Conservation (phyloP, 2,329 filamentous ascomycete species). For the Drechslera avenae region DNA sequence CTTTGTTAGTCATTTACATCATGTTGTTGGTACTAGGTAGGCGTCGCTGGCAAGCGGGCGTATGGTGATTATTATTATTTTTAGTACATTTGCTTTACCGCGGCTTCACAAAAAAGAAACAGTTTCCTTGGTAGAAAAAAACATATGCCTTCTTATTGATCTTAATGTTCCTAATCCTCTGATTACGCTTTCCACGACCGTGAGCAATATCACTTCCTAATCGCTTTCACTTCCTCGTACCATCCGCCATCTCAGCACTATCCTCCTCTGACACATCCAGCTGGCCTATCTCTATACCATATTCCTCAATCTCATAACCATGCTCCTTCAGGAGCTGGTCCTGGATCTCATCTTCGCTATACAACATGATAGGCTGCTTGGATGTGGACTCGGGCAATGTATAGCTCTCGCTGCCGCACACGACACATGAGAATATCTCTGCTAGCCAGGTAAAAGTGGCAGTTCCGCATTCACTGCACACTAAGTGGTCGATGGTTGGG, state of each 20-base stretch:
- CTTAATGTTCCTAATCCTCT: background rate
- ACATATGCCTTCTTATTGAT: too few relatives aligned
- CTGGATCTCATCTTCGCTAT: background rate
- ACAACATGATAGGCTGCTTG: too few relatives aligned
- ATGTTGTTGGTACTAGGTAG: background rate
- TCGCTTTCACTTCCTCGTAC: slow-evolving; percentile 4
- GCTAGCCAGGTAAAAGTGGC: slow-evolving; percentile 20
- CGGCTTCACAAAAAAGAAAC: too few relatives aligned
- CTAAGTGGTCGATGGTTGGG: slow-evolving; percentile 5
- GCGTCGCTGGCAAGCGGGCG: too few relatives aligned
- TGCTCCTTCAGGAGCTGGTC: background rate
- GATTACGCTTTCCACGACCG: background rate
- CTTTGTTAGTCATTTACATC: background rate
- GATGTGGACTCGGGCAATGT: too few relatives aligned
- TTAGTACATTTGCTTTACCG: too few relatives aligned
- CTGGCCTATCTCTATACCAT: background rate
- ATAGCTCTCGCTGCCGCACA: slow-evolving; percentile 6
- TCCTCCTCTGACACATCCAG: too few relatives aligned
- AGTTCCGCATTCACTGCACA: slow-evolving; percentile 14
- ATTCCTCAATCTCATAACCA: background rate
- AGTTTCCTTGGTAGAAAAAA: too few relatives aligned
- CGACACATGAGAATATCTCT: slow-evolving; percentile 14
- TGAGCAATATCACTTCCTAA: background rate
- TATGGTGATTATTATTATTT: too few relatives aligned
- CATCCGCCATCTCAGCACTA: background rate